Base-by-base conservation (phyloP, 2,329 filamentous ascomycete genomes). In the Cytospora leucostoma region DNA sequence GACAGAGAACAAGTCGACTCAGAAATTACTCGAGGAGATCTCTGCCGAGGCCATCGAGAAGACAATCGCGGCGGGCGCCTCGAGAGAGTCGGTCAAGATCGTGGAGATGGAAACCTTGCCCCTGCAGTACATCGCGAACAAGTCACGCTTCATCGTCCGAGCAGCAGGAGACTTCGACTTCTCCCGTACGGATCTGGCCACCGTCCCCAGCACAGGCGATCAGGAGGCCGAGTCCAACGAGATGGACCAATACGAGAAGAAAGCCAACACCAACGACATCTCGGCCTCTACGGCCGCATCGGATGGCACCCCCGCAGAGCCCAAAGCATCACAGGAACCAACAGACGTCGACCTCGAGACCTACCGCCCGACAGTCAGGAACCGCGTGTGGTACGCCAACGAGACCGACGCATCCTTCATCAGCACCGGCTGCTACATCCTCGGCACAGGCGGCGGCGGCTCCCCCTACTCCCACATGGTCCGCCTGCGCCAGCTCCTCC, bases 401-500 rank as follows among this genome's bases (percentile, higher is more conserved):
- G 84, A 87, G 68, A 82, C 81, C 0, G 86, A 88, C 69, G 74
- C 88, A 4, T 72, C 75, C 35, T 88, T 82, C 75, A 82, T 88
- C 38, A 74, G 82, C 0, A 82, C 78, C 8, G 85, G 86, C 1
- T 86, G 84, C 69, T 86, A 86, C 66, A 83, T 88, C 58, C 77
- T 88, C 0, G 85, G 84, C 2, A 86, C 84, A 0, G 86, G 85
- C 21, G 85, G 85, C 7, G 85, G 85, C 21, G 85, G 85, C 21
- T 81, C 78, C 3, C 82, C 84, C 1, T 84, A 84, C 66, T 72
- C 81, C 2, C 74, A 77, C 35, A 80, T 82, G 74, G 74, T 86
- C 17, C 80, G 80, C 7, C 74, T 86, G 10, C 76, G 81, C 8
- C 74, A 81, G 51, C 80, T 82, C 63, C 75, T 87, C 7, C 78